Conservation (phyloP, 306 rosid species). For the Quercus wislizeni region DNA sequence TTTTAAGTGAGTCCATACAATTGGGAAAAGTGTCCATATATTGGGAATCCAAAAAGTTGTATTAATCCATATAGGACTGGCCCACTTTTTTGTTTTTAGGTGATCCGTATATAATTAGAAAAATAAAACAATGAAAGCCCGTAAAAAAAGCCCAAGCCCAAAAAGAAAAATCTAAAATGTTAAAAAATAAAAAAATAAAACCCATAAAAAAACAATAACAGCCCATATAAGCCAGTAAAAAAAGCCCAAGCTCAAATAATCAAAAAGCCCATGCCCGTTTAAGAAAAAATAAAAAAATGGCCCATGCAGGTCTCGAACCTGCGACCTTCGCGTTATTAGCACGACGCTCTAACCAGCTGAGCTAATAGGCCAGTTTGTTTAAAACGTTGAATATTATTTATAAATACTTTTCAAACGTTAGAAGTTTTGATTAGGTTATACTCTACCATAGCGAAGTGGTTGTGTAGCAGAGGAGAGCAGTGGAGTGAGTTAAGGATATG, state of each 20-base stretch:
- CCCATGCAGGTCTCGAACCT: slow-evolving; percentile 97
- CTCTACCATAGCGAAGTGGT: background rate
- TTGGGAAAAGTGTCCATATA: background rate
- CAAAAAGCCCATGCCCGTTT: too few relatives aligned
- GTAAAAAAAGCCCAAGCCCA: too few relatives aligned
- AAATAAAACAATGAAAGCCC: too few relatives aligned
- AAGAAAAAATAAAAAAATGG: slow-evolving; percentile 15
- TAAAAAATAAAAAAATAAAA: too few relatives aligned
- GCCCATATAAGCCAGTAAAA: background rate
- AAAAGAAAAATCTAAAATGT: too few relatives aligned
- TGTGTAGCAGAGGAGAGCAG: background rate
- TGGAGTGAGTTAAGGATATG: slow-evolving; percentile 27
- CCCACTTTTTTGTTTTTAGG: too few relatives aligned
- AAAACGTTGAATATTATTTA: background rate
- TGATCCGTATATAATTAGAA: too few relatives aligned
- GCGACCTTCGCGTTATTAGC: slow-evolving; percentile 93
- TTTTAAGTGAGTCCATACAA: background rate
- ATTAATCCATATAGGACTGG: too few relatives aligned
- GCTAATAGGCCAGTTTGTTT: slow-evolving; percentile 53
- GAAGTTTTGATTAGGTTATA: background rate
- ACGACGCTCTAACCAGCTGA: slow-evolving; percentile 91
- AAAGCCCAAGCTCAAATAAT: too few relatives aligned
- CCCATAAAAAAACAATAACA: too few relatives aligned
- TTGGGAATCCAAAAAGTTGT: too few relatives aligned
- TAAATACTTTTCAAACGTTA: background rate